phyloP scores from a whole-genome alignment of 495 filamentous ascomycete genomes.

The Annulohypoxylon nitens region DNA sequence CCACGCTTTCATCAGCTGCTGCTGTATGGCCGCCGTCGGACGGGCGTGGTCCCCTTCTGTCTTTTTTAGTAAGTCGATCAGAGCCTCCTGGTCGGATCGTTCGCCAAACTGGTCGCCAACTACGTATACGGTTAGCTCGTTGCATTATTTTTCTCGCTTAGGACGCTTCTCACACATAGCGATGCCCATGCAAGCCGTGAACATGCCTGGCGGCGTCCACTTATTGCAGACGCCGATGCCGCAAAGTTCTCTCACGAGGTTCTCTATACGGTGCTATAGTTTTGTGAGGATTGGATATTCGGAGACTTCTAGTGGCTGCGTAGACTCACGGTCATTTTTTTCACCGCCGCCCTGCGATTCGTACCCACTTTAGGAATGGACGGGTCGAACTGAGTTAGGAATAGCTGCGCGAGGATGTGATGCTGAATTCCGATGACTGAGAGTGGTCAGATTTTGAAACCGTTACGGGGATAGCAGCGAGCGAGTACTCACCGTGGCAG shows the following conservation, averaged over 20 bases:
- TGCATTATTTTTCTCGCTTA: not conserved
- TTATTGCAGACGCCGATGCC: constrained; percentile 66
- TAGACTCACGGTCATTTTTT: constrained; percentile 51
- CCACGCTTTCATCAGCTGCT: constrained; percentile 58
- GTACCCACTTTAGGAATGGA: constrained; percentile 55
- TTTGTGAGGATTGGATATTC: constrained; percentile 17
- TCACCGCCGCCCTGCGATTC: constrained; percentile 47
- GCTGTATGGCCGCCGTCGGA: constrained; percentile 58
- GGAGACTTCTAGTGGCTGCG: not conserved
- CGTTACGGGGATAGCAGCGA: not conserved
- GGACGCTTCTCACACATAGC: constrained; percentile 59
- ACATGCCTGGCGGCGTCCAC: constrained; percentile 65
- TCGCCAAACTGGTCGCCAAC: constrained; percentile 63
- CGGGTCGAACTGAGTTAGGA: constrained; percentile 60
- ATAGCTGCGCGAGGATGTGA: constrained; percentile 67
- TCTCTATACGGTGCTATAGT: constrained; percentile 57
- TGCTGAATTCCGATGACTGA: constrained; percentile 67
- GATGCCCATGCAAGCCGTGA: constrained; percentile 68
- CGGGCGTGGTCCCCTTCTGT: constrained; percentile 62
- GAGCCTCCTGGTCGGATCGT: constrained; percentile 57
- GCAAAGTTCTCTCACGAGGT: constrained; percentile 61
- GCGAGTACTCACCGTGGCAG: constrained; percentile 59
- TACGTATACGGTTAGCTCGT: constrained; percentile 41
- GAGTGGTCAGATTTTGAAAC: constrained; percentile 4
- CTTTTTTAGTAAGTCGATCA: constrained; percentile 57